Evolutionary conservation across 805 yeast genomes (phyloP), one percentile per base, ranked within the genome.

Genomic region (Yarrowia osloensis): DNA sequence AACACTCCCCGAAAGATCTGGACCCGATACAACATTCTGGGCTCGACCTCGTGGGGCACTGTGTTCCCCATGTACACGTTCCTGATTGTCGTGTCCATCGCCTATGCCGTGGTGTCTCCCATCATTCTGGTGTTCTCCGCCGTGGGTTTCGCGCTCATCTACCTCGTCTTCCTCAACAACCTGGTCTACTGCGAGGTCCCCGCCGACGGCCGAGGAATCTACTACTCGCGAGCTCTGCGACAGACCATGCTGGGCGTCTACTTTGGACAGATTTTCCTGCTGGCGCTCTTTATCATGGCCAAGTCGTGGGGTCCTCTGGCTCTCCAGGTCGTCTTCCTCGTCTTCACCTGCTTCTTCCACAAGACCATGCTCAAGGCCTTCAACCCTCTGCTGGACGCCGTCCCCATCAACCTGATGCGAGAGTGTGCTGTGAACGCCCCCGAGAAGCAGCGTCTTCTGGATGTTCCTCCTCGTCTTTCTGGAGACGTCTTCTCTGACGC

Each of bases 271-370:
- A 78, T 92, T 24, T 91, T 97, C 80, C 73, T 95, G 70, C 75
- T 95, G 66, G 98, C 97, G 67, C 77, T 95, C 67, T 93, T 91
- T 75, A 90, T 86, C 19, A 96, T 94, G 67, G 92, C 96, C 69
- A 91, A 91, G 81, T 89, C 96, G 47, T 94, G 97, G 97, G 98
- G 97, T 52, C 96, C 97, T 40, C 82, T 92, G 70, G 90, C 88
- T 3, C 78, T 94, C 66, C 90, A 89, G 76, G 87, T 86, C 1
- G 81, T 93, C 63, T 81, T 88, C 47, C 73, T 91, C 15, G 84
- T 82, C 9, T 77, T 82, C 70, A 91, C 98, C 0, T 83, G 84
- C 4, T 88, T 90, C 74, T 81, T 85, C 68, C 97, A 94, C 73
- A 19, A 85, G 33, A 83, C 85, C 70, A 76, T 94, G 74, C 85